Evolutionary conservation across 441 rosid genomes (phyloP), one percentile per base, ranked within the genome.

Genomic region (Mallotus repandus): DNA sequence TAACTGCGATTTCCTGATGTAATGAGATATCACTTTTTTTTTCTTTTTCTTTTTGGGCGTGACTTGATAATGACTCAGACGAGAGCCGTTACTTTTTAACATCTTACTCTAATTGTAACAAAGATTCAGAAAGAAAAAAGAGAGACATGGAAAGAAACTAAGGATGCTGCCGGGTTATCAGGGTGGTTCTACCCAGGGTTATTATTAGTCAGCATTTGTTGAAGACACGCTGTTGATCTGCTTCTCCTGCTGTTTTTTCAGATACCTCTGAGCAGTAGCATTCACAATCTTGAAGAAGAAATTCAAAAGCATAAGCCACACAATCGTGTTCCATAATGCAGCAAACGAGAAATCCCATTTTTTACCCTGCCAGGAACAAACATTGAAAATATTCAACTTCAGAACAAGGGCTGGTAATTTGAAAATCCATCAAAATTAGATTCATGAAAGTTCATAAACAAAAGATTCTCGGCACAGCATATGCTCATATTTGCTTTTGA

Each of bases 261-360:
- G 86, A 79, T 92, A 89, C 22, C 78, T 80, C 76, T 84, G 94
- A 5, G 99, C 98, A 29, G 97, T 91, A 71, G 97, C 80, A 49
- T 84, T 96, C 82, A 96, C 91, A 41, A 93, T 89, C 88, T 90
- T 95, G 66, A 84, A 78, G 75, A 91, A 93, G 92, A 93, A 96
- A 86, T 94, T 92, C 75, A 94, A 65, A 61, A 94, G 99, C 99
- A 94, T 91, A 68, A 96, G 92, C 98, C 97, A 96, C 49, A 96
- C 99, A 0, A 91, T 76, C 7, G 91, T 81, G 63, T 91, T 96
- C 99, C 99, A 96, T 70, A 92, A 68, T n/a, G 92, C 83, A 45
- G 97, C 84, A 75, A 92, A 83, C 4, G 98, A 96, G 69, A 96
- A 81, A 76, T 89, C 92, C 96, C 97, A 93, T 72, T 87, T 90